These are phyloP conservation scores for Stachybotrys chartarum DNA, from an alignment of 2,329 filamentous ascomycete genomes.

Conservation along the genomic window DNA sequence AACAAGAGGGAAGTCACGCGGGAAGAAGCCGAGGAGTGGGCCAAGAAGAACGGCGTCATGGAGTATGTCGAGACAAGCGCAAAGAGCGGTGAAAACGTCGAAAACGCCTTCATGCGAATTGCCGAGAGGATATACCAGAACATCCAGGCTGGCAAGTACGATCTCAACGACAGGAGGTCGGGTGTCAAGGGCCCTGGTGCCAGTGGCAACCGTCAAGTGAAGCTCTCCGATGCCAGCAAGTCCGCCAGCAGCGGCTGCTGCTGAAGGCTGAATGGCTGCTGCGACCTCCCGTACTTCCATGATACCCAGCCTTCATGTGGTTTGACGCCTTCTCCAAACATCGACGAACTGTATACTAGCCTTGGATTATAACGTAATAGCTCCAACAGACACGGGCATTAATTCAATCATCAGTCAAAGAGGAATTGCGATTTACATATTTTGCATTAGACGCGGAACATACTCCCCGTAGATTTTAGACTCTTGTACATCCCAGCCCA, in stretches of 20 bases:
- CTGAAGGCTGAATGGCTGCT: slow-evolving; percentile 17
- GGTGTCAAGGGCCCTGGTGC: slow-evolving; percentile 74
- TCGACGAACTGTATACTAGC: slow-evolving; percentile 19
- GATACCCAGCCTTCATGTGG: background rate
- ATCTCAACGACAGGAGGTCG: slow-evolving; percentile 84
- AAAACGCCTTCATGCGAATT: slow-evolving; percentile 86
- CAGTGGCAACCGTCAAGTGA: slow-evolving; percentile 38
- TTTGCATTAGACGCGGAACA: slow-evolving; percentile 21
- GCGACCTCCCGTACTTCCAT: background rate
- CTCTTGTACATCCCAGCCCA: slow-evolving; percentile 9
- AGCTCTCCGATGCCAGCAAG: slow-evolving; percentile 34
- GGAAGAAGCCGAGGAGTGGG: slow-evolving; percentile 87
- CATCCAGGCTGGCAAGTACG: slow-evolving; percentile 90
- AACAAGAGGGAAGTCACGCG: slow-evolving; percentile 73
- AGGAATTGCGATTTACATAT: slow-evolving; percentile 14
- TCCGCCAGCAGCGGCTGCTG: slow-evolving; percentile 39
- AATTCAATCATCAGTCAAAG: slow-evolving; percentile 1
- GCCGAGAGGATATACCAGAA: slow-evolving; percentile 95
- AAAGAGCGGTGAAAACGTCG: slow-evolving; percentile 91
- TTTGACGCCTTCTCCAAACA: background rate
- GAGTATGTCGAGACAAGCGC: slow-evolving; percentile 95
- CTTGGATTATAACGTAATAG: slow-evolving; percentile 16
- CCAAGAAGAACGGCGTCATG: slow-evolving; percentile 73
- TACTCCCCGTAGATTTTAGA: slow-evolving; percentile 11
- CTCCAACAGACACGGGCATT: background rate